Evolutionary conservation across 371 early-diverging fungal species (phyloP).

Genomic region (Saksenaea vasiformis): DNA sequence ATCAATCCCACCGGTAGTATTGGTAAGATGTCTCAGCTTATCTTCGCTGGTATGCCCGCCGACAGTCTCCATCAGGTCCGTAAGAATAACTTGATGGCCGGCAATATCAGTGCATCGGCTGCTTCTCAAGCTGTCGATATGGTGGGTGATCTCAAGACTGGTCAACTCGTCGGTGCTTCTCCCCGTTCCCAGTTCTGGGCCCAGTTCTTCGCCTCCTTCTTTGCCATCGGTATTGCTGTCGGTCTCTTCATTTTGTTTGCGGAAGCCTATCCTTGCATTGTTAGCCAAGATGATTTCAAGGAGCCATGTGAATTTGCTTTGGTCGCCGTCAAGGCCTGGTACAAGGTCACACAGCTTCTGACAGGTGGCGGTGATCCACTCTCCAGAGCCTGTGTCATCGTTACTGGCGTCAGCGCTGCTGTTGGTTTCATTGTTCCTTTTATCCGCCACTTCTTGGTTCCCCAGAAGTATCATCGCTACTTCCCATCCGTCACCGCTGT

Average conservation of each 20-base stretch:
- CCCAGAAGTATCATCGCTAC: conserved; percentile 52
- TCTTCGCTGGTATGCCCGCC: conserved; percentile 61
- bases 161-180: conserved; percentile 59
- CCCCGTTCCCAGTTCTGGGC: conserved; percentile 67
- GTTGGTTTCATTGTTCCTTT: conserved; percentile 52
- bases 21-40: conserved; percentile 64
- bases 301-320: conserved; percentile 56
- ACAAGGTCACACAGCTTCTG: conserved; percentile 56
- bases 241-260: conserved; percentile 65
- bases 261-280: conserved; percentile 64
- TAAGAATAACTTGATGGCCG: conserved; percentile 62
- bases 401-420: conserved; percentile 51
- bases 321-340: conserved; percentile 70
- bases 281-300: conserved; percentile 20
- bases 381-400: conserved; percentile 44
- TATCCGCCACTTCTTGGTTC: conserved; percentile 54
- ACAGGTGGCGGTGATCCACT: conserved; percentile 52
- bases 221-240: conserved; percentile 58
- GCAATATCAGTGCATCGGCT: conserved; percentile 61
- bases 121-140: conserved; percentile 67
- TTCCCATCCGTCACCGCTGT: conserved; percentile 68
- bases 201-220: conserved; percentile 62
- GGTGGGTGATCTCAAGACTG: conserved; percentile 70
- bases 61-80: conserved; percentile 36
- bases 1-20: conserved; percentile 67